phyloP scores from a whole-genome alignment of 371 early-diverging fungal species.

The Capillidium rhysosporum region DNA sequence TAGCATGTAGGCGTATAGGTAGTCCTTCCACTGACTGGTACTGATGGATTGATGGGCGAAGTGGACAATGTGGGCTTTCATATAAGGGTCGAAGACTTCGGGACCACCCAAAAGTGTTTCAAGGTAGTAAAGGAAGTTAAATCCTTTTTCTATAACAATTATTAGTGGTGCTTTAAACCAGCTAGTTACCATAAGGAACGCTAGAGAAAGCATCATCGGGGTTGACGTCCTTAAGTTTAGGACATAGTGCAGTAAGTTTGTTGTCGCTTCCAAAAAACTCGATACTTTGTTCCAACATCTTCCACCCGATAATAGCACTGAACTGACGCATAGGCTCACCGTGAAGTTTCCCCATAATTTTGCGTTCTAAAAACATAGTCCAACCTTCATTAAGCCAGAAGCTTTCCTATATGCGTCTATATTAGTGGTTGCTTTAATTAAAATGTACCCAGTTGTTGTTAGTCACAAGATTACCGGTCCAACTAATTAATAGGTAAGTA shows the following conservation, averaged over 20 bases:
- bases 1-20: slow-evolving; percentile 49
- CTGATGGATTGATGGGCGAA: slow-evolving; percentile 77
- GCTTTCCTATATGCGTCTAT: slow-evolving; percentile 19
- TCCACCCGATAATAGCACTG: slow-evolving; percentile 67
- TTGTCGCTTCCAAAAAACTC: slow-evolving; percentile 52
- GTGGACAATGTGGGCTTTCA: slow-evolving; percentile 58
- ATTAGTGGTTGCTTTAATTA: background rate
- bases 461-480: slow-evolving; percentile 94
- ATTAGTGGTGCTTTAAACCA: slow-evolving; percentile 1
- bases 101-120: slow-evolving; percentile 75
- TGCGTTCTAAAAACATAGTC: slow-evolving; percentile 88
- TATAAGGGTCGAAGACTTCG: slow-evolving; percentile 60
- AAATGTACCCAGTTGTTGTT: slow-evolving; percentile 58
- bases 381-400: slow-evolving; percentile 93
- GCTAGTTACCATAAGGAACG: slow-evolving; percentile 62
- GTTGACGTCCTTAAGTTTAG: slow-evolving; percentile 58
- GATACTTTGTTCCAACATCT: slow-evolving; percentile 55
- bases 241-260: slow-evolving; percentile 57
- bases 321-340: slow-evolving; percentile 75
- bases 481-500: slow-evolving; percentile 16
- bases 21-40: slow-evolving; percentile 69
- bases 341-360: slow-evolving; percentile 64
- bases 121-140: slow-evolving; percentile 76
- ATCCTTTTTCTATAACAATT: slow-evolving; percentile 59
- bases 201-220: slow-evolving; percentile 89